A percentile compares a stretch with the other conserved stretches of the same genome.
Conservation (phyloP, 2,329 filamentous ascomycete species). For the Thielaviopsis euricoi region DNA sequence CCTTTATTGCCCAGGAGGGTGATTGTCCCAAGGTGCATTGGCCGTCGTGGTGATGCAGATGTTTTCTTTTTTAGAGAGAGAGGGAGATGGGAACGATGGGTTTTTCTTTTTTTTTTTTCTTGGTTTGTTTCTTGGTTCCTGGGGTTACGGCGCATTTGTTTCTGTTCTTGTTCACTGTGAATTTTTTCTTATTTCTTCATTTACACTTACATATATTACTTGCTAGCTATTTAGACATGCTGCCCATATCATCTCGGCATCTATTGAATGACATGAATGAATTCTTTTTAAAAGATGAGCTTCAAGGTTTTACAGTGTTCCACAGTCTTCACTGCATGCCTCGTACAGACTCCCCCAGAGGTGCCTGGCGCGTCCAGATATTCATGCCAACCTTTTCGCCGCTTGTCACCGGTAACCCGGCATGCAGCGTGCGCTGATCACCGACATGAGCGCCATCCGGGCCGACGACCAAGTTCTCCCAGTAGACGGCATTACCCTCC, state of each 20-base stretch:
- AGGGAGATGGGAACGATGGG: background rate
- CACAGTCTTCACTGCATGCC: too few relatives aligned
- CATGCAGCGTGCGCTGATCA: constrained; percentile 28
- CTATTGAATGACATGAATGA: too few relatives aligned
- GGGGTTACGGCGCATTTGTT: too few relatives aligned
- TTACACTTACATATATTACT: too few relatives aligned
- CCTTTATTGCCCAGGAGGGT: constrained; percentile 21
- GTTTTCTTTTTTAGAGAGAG: background rate
- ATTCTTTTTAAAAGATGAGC: too few relatives aligned
- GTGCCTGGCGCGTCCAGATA: constrained; percentile 31
- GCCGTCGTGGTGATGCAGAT: constrained; percentile 14
- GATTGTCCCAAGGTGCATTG: constrained; percentile 20
- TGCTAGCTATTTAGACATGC: too few relatives aligned
- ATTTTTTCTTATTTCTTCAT: too few relatives aligned
- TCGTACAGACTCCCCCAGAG: constrained; percentile 14
- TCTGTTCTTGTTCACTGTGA: too few relatives aligned
- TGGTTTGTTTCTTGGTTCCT: background rate
- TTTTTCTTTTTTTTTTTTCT: constrained; percentile 1
- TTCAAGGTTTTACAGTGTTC: too few relatives aligned
- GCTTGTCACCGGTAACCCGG: constrained; percentile 27
- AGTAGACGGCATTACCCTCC: constrained; percentile 31
- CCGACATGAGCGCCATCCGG: constrained; percentile 20
- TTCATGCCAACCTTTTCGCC: constrained; percentile 35
- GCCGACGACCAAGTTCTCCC: constrained; percentile 26
- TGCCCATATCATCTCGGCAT: too few relatives aligned